Conservation (phyloP, 1,284 basidiomycete genomes). For the Chondrostereum purpureum region DNA sequence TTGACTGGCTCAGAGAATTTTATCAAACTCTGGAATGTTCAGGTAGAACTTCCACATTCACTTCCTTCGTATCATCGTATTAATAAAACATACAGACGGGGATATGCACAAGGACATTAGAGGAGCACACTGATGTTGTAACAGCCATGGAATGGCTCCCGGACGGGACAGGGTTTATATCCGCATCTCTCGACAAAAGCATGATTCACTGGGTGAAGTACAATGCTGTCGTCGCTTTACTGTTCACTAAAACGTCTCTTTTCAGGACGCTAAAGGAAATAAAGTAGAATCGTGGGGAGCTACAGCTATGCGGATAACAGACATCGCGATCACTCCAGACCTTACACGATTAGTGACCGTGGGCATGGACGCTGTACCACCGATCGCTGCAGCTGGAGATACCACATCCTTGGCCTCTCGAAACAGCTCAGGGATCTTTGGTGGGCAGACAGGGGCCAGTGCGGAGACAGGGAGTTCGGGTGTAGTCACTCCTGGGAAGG, state of each 20-base stretch:
- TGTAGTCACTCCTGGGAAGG: conserved; percentile 6
- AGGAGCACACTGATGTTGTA: conserved; percentile 78
- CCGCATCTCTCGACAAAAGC: conserved; percentile 83
- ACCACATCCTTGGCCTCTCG: conserved; percentile 22
- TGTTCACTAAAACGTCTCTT: conserved; percentile 12
- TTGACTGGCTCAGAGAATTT: conserved; percentile 74
- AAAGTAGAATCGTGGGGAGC: conserved; percentile 64
- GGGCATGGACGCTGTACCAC: conserved; percentile 52
- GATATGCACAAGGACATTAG: conserved; percentile 54
- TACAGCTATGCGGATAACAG: conserved; percentile 81
- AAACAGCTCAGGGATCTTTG: conserved; percentile 26
- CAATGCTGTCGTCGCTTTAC: conserved; percentile 8
- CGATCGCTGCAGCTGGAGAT: conserved; percentile 22
- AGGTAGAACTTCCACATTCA: conserved; percentile 42
- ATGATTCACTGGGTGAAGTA: conserved; percentile 81
- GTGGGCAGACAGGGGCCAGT: conserved; percentile 24
- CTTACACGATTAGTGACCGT: conserved; percentile 77
- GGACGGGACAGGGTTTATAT: conserved; percentile 86
- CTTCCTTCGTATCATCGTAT: neutral
- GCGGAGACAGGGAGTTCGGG: conserved; percentile 2
- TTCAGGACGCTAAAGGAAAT: conserved; percentile 69
- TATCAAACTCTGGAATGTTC: conserved; percentile 84
- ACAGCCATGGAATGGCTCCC: conserved; percentile 86
- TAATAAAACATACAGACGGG: conserved; percentile 49
- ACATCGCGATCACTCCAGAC: conserved; percentile 85